A percentile compares a stretch with the other conserved stretches of the same genome.
Conservation (phyloP, 495 filamentous ascomycete species). For the Aspergillus campestris region DNA sequence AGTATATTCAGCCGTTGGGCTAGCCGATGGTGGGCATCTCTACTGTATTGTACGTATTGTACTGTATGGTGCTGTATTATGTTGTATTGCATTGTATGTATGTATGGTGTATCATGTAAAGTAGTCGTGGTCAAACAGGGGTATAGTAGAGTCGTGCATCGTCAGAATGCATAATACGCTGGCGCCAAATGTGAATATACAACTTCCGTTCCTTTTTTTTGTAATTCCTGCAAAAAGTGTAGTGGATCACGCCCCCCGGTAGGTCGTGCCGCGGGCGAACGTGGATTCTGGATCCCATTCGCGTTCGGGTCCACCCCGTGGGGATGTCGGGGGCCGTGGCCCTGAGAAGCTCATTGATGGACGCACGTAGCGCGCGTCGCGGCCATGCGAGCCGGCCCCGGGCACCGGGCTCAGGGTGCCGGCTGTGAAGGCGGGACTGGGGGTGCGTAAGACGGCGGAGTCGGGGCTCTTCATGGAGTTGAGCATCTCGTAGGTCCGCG, state of each 20-base stretch:
- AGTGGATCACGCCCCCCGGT: neutral
- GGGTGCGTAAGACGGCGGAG: conserved; percentile 31
- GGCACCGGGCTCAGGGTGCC: conserved; percentile 23
- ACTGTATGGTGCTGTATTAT: too few relatives aligned
- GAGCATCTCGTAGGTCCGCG: conserved; percentile 79
- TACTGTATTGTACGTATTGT: too few relatives aligned
- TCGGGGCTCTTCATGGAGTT: conserved; percentile 39
- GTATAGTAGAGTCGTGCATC: too few relatives aligned
- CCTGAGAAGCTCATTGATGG: conserved; percentile 53
- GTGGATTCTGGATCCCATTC: conserved; percentile 35
- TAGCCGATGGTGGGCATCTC: too few relatives aligned
- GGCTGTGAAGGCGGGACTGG: conserved; percentile 21
- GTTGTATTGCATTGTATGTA: too few relatives aligned
- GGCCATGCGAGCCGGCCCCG: conserved; percentile 34
- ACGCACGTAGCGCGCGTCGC: conserved; percentile 45
- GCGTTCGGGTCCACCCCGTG: conserved; percentile 9
- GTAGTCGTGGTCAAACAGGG: too few relatives aligned
- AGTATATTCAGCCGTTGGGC: too few relatives aligned
- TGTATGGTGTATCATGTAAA: too few relatives aligned
- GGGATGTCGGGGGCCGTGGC: conserved; percentile 42
- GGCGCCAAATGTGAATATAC: too few relatives aligned
- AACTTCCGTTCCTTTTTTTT: too few relatives aligned
- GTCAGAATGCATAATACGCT: too few relatives aligned
- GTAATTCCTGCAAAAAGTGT: too few relatives aligned
- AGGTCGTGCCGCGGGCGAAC: conserved; percentile 23